Base-by-base conservation (phyloP, 2,329 filamentous ascomycete genomes). In the Diaporthe sp. region DNA sequence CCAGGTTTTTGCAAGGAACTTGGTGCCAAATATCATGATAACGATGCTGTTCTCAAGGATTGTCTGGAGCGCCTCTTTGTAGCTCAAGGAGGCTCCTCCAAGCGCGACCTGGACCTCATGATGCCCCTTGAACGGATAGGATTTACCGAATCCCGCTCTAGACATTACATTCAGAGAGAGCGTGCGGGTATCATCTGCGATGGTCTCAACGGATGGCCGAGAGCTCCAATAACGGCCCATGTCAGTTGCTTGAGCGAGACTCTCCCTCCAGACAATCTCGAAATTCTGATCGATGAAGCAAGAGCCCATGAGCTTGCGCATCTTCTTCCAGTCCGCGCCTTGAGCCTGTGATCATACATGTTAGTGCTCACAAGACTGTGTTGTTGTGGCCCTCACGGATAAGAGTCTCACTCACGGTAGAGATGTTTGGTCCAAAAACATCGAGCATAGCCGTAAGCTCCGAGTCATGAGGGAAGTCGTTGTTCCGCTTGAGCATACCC, bases 1-100 rank as follows among this genome's bases (percentile, higher is more conserved):
- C 77, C 81, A 92, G 8, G 91, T 91, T 0, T 78, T 76, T 4
- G 78, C 58, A 12, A 82, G 70, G 28, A 80, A 78, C 9, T 77
- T 77, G 1, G 79, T 77, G 1, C 81, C 81, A 5, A 82, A 68
- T 0, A 75, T 78, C 17, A 82, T 71, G 22, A 83, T 81, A 1
- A 82, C 74, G 19, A 82, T 77, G 30, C 78, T 78, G 68, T 82
- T 82, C 25, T 82, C 81, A 3, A 82, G 38, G 15, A 83, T 78
- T 0, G 73, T 73, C 54, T 80, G 76, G 4, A 83, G 72, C 0
- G 81, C 80, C 2, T 79, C 76, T 35, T 80, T 80, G 76, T 82
- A 82, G 73, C 69, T 81, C 1, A 69, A 50, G 1, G 78, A 76
- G 12, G 52, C 66, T 45, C 64, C 74, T 15, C 9, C 52, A 33